Evolutionary conservation across 805 yeast species (phyloP), one percentile per base, ranked within the genome.

Genomic region (Candida boidinii): DNA sequence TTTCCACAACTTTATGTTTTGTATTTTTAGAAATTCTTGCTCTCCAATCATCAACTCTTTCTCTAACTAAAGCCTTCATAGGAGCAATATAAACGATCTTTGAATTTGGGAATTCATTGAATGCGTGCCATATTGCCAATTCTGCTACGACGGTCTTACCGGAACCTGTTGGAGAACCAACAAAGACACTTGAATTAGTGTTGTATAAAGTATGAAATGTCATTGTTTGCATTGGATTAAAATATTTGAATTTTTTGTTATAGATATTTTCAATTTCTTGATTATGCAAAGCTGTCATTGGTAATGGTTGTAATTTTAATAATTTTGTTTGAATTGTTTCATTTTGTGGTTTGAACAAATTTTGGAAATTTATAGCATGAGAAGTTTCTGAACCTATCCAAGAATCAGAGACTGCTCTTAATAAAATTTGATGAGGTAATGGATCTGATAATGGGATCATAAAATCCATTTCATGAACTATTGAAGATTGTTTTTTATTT

Each of bases 151-250:
- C 81, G 0, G 98, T 92, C 56, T 92, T 92, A 44, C 99, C 99
- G 0, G 96, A 90, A 17, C 98, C 98, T 2, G 98, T 92, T 3
- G 99, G 99, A 0, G 97, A 87, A 8, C 99, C 99, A 28, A 92
- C 84, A 54, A 92, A 83, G 0, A 81, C 88, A 52, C 82, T 83
- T 2, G 80, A 70, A 40, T 81, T 73, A 1, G 80, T 61, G 54
- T 92, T 77, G 59, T 88, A 92, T 29, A 92, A 58, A 0, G 95
- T 73, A 51, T 88, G 95, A 60, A 92, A 92, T 0, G 81, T 73
- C 97, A 90, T 90, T 0, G 97, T 90, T 58, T 92, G 98, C 96
- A 92, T 88, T 4, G 98, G 97, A 52, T 92, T 92, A 68, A 92
- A 92, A 57, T 83, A 90, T 36, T 73, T 72, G 64, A 92, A 92